Evolutionary conservation across 352 stramenopile species (phyloP).

Genomic region (Aphanomyces cochlioides): DNA sequence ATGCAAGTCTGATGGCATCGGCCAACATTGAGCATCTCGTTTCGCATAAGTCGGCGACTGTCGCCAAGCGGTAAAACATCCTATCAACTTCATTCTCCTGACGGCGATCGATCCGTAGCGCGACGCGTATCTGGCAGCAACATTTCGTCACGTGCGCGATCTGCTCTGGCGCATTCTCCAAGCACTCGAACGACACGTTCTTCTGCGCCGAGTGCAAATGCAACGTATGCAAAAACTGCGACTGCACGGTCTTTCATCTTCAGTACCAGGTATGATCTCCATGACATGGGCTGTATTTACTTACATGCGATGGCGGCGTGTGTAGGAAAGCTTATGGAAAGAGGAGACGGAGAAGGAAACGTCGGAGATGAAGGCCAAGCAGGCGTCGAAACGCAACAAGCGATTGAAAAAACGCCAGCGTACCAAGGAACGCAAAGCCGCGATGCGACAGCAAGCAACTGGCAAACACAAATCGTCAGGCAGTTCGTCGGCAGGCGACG

Average conservation of each 20-base stretch:
- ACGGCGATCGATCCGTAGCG: constrained; percentile 31
- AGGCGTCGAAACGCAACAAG: constrained; percentile 81
- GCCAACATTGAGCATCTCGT: constrained; percentile 92
- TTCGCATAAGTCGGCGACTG: constrained; percentile 90
- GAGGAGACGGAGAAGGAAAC: constrained; percentile 92
- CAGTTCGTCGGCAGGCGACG: constrained; percentile 44
- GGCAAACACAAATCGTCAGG: constrained; percentile 46
- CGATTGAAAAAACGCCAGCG: constrained; percentile 80
- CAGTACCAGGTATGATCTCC: constrained; percentile 85
- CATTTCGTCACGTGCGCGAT: constrained; percentile 98
- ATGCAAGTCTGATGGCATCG: constrained; percentile 85
- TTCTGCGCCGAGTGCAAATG: constrained; percentile 99
- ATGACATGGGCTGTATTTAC: constrained; percentile 57
- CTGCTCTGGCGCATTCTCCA: constrained; percentile 93
- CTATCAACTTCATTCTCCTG: neutral
- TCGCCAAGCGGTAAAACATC: constrained; percentile 83
- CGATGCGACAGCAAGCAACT: constrained; percentile 44
- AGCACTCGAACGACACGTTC: constrained; percentile 91
- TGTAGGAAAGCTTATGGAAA: constrained; percentile 88
- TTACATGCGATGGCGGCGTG: constrained; percentile 58
- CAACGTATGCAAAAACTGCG: constrained; percentile 95
- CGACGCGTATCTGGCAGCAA: constrained; percentile 95
- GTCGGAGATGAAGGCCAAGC: constrained; percentile 84
- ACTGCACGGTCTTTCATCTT: constrained; percentile 97
- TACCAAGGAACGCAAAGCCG: constrained; percentile 78